Evolutionary conservation across 2,329 filamentous ascomycete species (phyloP), one percentile per base, ranked within the genome.

Genomic region (Ascochyta lentis): DNA sequence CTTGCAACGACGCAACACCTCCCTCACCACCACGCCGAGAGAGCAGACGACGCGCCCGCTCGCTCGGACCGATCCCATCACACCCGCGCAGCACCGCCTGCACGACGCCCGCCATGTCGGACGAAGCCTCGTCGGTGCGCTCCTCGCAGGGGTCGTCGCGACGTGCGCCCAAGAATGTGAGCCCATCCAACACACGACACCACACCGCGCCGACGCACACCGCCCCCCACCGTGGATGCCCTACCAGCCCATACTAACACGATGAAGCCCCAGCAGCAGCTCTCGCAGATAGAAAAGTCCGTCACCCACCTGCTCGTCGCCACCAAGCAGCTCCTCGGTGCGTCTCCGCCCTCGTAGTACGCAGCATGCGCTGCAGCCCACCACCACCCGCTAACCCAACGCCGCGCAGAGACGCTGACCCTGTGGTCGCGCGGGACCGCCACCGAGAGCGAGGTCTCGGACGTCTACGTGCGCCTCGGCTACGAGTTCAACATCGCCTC

Each of bases 401-500:
- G 38, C 43, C 23, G 24, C 52, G 13, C 56, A 69, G 95, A 99
- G 80, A 99, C 94, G 6, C 83, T 99, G 59, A 99, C 95, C 42
- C 90, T 96, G 82, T 99, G 95, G 95, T 99, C 95, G 56, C 91
- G 94, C 54, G 89, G 91, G 59, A 88, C 90, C 68, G 93, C 95
- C 50, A 93, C 92, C 61, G 95, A 99, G 78, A 90, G 89, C 59
- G 91, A 98, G 75, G 95, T 99, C 56, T 98, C 95, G 12, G 95
- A 99, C 75, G 95, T 99, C 67, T 99, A 99, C 74, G 95, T 99
- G 58, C 89, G 95, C 58, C 81, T 99, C 59, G 95, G 95, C 42
- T 99, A 99, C 78, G 95, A 99, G 78, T 99, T 99, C 83, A 99
- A 99, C 78, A 95, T 99, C 81, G 95, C 95, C 26, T 98, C 94